Conservation (phyloP, 257 asterid genomes). For the Solanum arcanum region DNA sequence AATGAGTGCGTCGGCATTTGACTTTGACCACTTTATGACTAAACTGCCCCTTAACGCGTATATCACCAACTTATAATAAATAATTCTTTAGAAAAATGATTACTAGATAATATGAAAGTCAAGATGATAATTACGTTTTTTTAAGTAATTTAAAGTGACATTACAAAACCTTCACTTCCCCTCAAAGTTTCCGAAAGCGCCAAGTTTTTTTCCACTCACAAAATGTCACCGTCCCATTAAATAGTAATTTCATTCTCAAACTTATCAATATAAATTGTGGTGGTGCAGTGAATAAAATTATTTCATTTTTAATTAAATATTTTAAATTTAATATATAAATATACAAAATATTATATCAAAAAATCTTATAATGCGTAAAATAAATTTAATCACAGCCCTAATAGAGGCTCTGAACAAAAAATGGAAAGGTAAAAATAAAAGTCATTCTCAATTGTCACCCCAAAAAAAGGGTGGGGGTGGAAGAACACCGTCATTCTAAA, state of each 20-base stretch:
- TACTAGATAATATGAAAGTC: not conserved
- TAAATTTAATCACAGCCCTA: too few species aligned
- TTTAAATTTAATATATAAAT: fast-evolving
- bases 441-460: not conserved
- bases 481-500: not conserved
- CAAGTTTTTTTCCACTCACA: not conserved
- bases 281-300: fast-evolving
- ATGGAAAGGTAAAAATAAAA: too few species aligned
- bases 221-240: conserved; percentile 11
- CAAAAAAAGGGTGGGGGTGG: not conserved
- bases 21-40: not conserved
- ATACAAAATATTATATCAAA: fast-evolving
- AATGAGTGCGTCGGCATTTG: conserved; percentile 16
- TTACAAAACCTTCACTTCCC: not conserved
- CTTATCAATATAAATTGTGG: too few species aligned
- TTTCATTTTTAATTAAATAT: too few species aligned
- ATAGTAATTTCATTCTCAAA: not conserved
- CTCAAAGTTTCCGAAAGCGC: not conserved
- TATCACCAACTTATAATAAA: not conserved
- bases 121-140: not conserved
- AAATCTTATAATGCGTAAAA: too few species aligned
- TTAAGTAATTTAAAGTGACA: not conserved
- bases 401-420: fast-evolving
- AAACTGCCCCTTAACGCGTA: not conserved
- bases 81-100: not conserved